phyloP scores from a whole-genome alignment of 2,329 filamentous ascomycete genomes.

The Nemania abortiva region DNA sequence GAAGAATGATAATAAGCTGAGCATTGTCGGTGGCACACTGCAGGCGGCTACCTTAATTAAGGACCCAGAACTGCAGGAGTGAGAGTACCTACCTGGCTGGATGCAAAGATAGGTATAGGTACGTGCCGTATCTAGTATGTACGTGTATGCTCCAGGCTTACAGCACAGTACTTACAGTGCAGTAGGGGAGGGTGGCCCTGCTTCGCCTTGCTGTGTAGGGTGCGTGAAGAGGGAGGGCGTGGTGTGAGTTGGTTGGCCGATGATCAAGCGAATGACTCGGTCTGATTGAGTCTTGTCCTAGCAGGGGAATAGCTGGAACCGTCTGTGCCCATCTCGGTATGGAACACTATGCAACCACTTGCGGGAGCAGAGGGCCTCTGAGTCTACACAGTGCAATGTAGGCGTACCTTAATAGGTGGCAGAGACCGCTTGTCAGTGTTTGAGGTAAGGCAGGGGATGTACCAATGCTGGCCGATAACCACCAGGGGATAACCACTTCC shows the following conservation, averaged over 20 bases:
- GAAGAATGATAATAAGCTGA: conserved; percentile 14
- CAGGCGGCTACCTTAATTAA: conserved; percentile 6
- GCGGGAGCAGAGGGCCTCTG: not conserved
- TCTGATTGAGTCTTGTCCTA: conserved; percentile 31
- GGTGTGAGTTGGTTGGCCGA: conserved; percentile 45
- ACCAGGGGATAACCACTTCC: conserved; percentile 2
- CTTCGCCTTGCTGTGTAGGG: conserved; percentile 16
- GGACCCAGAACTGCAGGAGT: conserved; percentile 16
- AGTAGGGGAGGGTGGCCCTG: conserved; percentile 10
- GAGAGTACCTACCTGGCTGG: not conserved
- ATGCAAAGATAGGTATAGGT: not conserved
- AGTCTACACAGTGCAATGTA: conserved; percentile 24
- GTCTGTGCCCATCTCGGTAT: conserved; percentile 17
- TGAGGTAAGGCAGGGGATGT: conserved; percentile 22
- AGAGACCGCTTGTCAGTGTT: conserved; percentile 17
- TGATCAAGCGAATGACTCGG: conserved; percentile 53
- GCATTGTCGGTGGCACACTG: conserved; percentile 30
- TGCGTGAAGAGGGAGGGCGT: conserved; percentile 15
- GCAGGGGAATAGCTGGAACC: conserved; percentile 26
- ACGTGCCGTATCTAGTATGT: conserved; percentile 1
- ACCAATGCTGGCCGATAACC: conserved; percentile 19
- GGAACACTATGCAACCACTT: conserved; percentile 18
- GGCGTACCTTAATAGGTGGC: conserved; percentile 6
- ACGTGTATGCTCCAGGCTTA: not conserved
- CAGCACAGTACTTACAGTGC: too few relatives aligned